Evolutionary conservation across 2,329 filamentous ascomycete species (phyloP).

Genomic region (Colletotrichum sp.): DNA sequence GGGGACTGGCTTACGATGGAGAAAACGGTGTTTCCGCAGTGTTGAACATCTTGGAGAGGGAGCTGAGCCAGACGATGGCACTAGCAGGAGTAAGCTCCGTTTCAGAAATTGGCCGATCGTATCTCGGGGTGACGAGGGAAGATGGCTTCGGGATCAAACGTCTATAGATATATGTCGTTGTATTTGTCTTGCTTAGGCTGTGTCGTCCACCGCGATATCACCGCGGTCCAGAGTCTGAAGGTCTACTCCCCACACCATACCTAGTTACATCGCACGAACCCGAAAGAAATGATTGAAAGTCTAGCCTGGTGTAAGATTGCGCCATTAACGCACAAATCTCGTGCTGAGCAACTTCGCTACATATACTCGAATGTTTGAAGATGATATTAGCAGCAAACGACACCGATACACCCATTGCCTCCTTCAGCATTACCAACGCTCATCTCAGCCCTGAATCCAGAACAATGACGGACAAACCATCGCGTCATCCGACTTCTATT

Average conservation of each 20-base stretch:
- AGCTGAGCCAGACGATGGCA: background rate
- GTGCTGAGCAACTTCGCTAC: background rate
- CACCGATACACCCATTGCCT: too few species aligned
- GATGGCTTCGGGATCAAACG: background rate
- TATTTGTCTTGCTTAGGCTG: background rate
- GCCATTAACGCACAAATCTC: rapidly evolving
- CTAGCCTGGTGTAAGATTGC: background rate
- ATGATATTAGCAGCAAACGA: too few species aligned
- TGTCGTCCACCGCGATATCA: too few species aligned
- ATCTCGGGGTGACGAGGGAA: background rate
- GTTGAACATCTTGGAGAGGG: background rate
- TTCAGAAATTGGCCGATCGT: background rate
- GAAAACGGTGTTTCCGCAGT: background rate
- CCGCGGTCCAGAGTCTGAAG: background rate
- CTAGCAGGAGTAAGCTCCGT: background rate
- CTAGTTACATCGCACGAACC: background rate
- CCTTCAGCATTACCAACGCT: background rate
- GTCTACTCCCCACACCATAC: background rate
- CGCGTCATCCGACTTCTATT: background rate
- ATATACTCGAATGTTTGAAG: background rate
- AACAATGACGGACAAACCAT: background rate
- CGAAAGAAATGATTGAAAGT: background rate
- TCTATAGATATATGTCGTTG: background rate
- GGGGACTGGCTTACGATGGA: background rate
- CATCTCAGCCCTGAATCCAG: background rate